Conservation (phyloP, 225 moss, liverwort and hornwort genomes). For the Pleurozium schreberi region DNA sequence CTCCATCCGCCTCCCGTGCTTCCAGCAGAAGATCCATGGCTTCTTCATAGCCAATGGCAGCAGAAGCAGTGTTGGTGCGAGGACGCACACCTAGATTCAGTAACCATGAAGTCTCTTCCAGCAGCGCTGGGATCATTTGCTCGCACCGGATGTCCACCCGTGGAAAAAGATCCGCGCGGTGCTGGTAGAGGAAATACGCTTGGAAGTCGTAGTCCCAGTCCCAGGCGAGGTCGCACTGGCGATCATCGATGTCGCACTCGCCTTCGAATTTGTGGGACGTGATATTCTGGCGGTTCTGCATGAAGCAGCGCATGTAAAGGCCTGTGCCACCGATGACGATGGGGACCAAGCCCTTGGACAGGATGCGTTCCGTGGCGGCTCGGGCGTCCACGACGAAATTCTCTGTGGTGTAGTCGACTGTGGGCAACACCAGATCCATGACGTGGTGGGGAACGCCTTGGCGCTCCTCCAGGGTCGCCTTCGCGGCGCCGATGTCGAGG, state of each 20-base stretch:
- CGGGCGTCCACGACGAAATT: conserved; percentile 3
- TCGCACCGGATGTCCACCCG: not conserved
- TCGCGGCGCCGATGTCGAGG: conserved; percentile 21
- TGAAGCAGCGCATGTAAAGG: conserved; percentile 15
- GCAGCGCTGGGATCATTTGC: not conserved
- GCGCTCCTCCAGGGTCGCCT: conserved; percentile 5
- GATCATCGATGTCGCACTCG: not conserved
- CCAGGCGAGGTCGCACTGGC: not conserved
- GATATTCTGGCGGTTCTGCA: not conserved
- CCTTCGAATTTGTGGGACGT: not conserved
- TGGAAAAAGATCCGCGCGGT: not conserved
- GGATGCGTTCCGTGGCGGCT: not conserved
- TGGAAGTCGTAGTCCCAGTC: conserved; percentile 19
- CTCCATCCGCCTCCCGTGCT: not conserved
- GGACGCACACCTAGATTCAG: not conserved
- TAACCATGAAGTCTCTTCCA: conserved; percentile 14
- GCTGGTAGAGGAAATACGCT: conserved; percentile 15
- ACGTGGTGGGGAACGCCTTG: conserved; percentile 35
- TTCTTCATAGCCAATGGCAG: conserved; percentile 37
- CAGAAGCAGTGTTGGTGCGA: conserved; percentile 1
- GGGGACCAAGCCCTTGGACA: not conserved
- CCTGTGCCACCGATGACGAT: conserved; percentile 18
- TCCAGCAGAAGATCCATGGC: conserved; percentile 14
- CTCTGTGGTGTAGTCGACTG: conserved; percentile 9
- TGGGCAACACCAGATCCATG: conserved; percentile 26